Conservation (phyloP, 495 filamentous ascomycete species). For the Chaetomidium leptoderma region DNA sequence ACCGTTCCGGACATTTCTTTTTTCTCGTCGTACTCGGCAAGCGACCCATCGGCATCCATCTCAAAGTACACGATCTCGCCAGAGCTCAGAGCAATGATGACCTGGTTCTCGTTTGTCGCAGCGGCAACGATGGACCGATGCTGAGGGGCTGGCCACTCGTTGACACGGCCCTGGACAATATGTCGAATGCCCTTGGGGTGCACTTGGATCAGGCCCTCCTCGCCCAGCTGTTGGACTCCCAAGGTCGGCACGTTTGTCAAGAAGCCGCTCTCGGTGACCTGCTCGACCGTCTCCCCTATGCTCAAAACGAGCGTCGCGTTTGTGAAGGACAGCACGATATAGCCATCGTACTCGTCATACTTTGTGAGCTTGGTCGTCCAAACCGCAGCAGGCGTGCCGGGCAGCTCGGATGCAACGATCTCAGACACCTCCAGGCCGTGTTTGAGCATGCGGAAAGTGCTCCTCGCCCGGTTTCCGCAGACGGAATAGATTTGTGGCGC, state of each 20-base stretch:
- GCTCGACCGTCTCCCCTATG: constrained; percentile 94
- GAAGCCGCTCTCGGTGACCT: constrained; percentile 90
- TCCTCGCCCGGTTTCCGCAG: constrained; percentile 81
- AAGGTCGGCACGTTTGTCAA: constrained; percentile 80
- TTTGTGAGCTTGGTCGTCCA: constrained; percentile 92
- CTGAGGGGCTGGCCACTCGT: constrained; percentile 90
- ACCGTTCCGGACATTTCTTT: constrained; percentile 95
- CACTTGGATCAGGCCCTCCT: constrained; percentile 88
- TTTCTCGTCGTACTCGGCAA: constrained; percentile 94
- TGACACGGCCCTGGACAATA: constrained; percentile 77
- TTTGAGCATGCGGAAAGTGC: constrained; percentile 83
- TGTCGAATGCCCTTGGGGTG: constrained; percentile 93
- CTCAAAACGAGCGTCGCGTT: constrained; percentile 78
- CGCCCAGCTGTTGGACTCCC: constrained; percentile 88
- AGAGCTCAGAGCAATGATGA: constrained; percentile 87
- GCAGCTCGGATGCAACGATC: constrained; percentile 87
- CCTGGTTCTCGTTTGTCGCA: constrained; percentile 87
- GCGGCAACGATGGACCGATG: constrained; percentile 96
- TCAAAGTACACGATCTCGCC: constrained; percentile 98
- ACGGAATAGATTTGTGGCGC: constrained; percentile 94
- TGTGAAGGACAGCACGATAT: constrained; percentile 63
- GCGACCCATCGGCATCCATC: constrained; percentile 82
- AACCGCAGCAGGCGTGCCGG: constrained; percentile 77
- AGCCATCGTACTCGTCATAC: constrained; percentile 78
- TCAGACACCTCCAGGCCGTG: constrained; percentile 91